Evolutionary conservation across 805 yeast genomes (phyloP).

Genomic region (Myxozyma neotropica): DNA sequence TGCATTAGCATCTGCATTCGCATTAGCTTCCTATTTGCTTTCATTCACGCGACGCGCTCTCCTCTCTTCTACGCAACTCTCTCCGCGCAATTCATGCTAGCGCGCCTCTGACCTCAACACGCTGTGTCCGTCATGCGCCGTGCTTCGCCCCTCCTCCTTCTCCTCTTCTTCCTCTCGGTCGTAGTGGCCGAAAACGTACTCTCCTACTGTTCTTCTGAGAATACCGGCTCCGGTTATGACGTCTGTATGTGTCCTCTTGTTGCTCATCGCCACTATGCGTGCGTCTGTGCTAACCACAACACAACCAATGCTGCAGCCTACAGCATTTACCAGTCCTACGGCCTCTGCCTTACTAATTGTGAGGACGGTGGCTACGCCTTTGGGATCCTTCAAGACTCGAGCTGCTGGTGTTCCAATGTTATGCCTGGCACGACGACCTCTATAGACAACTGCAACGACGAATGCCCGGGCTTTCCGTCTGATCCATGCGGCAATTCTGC

Average conservation of each 20-base stretch:
- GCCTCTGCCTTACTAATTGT: conserved; percentile 56
- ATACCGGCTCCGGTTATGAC: conserved; percentile 44
- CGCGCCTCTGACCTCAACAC: not conserved
- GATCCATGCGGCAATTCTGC: conserved; percentile 50
- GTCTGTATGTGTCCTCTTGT: conserved; percentile 25
- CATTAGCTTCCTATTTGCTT: too few species aligned
- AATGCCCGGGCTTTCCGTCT: conserved; percentile 51
- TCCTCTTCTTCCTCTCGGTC: not conserved
- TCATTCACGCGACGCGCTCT: too few species aligned
- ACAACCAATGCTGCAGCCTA: conserved; percentile 11
- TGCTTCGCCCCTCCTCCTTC: not conserved
- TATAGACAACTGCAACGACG: conserved; percentile 41
- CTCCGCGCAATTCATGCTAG: too few species aligned
- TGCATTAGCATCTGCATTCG: too few species aligned
- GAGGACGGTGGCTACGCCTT: conserved; percentile 47
- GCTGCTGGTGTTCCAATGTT: conserved; percentile 65
- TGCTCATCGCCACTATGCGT: not conserved
- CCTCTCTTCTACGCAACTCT: too few species aligned
- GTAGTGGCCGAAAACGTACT: conserved; percentile 29
- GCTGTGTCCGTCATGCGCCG: not conserved
- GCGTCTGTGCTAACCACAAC: not conserved
- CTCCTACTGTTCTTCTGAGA: conserved; percentile 46
- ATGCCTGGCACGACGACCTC: conserved; percentile 50
- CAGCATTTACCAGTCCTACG: conserved; percentile 49
- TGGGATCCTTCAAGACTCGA: conserved; percentile 54